Evolutionary conservation across 2,329 filamentous ascomycete genomes (phyloP).

Genomic region (Hysterium pulicare): DNA sequence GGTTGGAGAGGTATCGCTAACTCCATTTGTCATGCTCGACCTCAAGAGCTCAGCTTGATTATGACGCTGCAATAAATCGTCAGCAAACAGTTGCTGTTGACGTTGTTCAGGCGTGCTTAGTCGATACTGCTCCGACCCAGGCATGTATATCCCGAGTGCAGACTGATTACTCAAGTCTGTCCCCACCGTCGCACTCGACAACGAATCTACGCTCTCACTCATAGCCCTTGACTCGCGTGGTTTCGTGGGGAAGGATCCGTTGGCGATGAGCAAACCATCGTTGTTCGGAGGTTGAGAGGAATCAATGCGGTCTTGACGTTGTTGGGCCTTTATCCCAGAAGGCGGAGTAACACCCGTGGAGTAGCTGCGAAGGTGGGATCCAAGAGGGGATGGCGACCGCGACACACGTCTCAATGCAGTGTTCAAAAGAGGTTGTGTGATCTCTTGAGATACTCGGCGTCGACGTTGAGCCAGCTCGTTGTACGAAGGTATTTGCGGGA

Average conservation of each 20-base stretch:
- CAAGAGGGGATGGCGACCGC: slow-evolving; percentile 48
- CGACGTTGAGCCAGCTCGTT: slow-evolving; percentile 41
- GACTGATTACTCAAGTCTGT: slow-evolving; percentile 9
- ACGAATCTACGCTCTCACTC: slow-evolving; percentile 24
- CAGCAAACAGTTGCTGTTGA: slow-evolving; percentile 29
- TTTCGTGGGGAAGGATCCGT: slow-evolving; percentile 37
- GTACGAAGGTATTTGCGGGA: slow-evolving; percentile 34
- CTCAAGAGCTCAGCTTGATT: slow-evolving; percentile 18
- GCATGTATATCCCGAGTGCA: slow-evolving; percentile 23
- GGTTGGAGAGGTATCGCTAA: slow-evolving; percentile 13
- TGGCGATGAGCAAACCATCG: slow-evolving; percentile 37
- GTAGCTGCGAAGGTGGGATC: slow-evolving; percentile 40
- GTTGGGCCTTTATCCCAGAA: slow-evolving; percentile 10
- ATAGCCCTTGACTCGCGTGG: slow-evolving; percentile 20
- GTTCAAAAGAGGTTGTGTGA: slow-evolving; percentile 36
- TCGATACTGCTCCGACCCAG: slow-evolving; percentile 21
- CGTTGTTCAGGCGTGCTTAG: slow-evolving; percentile 23
- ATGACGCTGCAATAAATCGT: slow-evolving; percentile 27
- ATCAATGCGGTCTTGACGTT: slow-evolving; percentile 27
- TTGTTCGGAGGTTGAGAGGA: slow-evolving; percentile 25
- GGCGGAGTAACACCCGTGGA: slow-evolving; percentile 27
- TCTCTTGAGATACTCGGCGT: slow-evolving; percentile 43
- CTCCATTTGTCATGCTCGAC: slow-evolving; percentile 23
- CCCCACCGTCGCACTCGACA: slow-evolving; percentile 3
- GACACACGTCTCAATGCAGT: slow-evolving; percentile 36